Percentiles rank a stretch among this genome's conserved stretches.
phyloP scores from a whole-genome alignment of 1,284 basidiomycete genomes.

The Stereum hirsutum region DNA sequence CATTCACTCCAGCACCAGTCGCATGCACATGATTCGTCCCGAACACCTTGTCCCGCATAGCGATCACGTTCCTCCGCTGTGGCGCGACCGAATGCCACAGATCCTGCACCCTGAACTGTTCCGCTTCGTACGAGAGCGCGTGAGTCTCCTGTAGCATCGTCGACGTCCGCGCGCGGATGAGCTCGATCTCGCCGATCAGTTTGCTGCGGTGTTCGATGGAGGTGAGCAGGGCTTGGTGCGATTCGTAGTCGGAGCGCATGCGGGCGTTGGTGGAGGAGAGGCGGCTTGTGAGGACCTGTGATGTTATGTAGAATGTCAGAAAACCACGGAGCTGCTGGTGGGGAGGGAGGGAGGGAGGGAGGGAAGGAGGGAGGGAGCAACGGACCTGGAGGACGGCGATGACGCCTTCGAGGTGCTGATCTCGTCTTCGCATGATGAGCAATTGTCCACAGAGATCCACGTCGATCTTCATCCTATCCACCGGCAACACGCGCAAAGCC shows the following conservation, averaged over 20 bases:
- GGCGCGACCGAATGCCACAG: slow-evolving; percentile 58
- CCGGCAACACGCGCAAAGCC: slow-evolving; percentile 34
- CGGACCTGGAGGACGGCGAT: slow-evolving; percentile 30
- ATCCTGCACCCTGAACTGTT: slow-evolving; percentile 53
- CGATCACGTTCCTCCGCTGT: slow-evolving; percentile 53
- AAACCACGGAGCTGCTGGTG: background rate
- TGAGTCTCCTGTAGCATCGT: slow-evolving; percentile 52
- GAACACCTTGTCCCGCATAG: slow-evolving; percentile 48
- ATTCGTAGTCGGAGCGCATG: slow-evolving; percentile 47
- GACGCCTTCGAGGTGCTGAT: slow-evolving; percentile 42
- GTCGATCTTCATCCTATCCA: slow-evolving; percentile 64
- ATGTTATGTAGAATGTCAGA: background rate
- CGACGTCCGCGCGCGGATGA: slow-evolving; percentile 36
- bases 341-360: background rate
- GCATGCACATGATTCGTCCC: slow-evolving; percentile 29
- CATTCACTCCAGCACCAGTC: background rate
- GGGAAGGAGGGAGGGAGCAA: slow-evolving; percentile 1
- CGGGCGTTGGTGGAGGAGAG: slow-evolving; percentile 43
- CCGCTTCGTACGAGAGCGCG: slow-evolving; percentile 61
- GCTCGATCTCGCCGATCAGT: slow-evolving; percentile 41
- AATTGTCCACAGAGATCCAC: slow-evolving; percentile 70
- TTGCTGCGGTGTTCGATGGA: slow-evolving; percentile 34
- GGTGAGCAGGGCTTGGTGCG: slow-evolving; percentile 35
- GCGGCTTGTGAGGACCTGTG: slow-evolving; percentile 38
- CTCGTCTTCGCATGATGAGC: slow-evolving; percentile 56